Conservation (phyloP, 257 asterid genomes). For the Osmanthus fragrans region DNA sequence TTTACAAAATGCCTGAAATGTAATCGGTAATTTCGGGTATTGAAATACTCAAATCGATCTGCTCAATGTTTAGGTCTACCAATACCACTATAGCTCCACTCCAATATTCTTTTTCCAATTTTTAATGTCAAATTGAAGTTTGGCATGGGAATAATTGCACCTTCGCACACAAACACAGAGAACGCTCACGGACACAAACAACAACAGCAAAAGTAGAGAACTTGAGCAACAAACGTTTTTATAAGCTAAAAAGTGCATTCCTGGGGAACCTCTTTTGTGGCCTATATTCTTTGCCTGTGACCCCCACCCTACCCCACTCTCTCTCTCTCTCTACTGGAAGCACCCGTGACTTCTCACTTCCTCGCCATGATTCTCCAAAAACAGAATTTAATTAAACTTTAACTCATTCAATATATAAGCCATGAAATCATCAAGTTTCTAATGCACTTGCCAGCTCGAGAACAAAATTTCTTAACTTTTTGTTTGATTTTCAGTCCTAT, state of each 20-base stretch:
- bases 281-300: constrained; percentile 43
- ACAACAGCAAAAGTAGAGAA: constrained; percentile 13
- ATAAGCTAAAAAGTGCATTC: constrained; percentile 33
- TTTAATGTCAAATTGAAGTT: background rate
- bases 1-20: no score
- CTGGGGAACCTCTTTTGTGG: constrained; percentile 31
- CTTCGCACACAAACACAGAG: constrained; percentile 20
- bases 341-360: constrained; percentile 52
- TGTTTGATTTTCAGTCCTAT: background rate
- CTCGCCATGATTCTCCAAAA: constrained; percentile 24
- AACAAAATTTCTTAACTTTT: constrained; percentile 12
- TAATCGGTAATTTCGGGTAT: no score
- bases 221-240: constrained; percentile 12
- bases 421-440: background rate
- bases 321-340: constrained; percentile 27
- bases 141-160: constrained; percentile 26
- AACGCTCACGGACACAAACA: constrained; percentile 38
- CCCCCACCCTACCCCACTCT: background rate
- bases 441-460: constrained; percentile 18
- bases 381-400: background rate
- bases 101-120: background rate
- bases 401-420: background rate
- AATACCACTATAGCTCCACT: background rate
- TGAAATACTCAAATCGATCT: no score
- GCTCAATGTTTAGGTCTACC: no score